Base-by-base conservation (phyloP, 345 rosid species). In the Sonneratia caseolaris region DNA sequence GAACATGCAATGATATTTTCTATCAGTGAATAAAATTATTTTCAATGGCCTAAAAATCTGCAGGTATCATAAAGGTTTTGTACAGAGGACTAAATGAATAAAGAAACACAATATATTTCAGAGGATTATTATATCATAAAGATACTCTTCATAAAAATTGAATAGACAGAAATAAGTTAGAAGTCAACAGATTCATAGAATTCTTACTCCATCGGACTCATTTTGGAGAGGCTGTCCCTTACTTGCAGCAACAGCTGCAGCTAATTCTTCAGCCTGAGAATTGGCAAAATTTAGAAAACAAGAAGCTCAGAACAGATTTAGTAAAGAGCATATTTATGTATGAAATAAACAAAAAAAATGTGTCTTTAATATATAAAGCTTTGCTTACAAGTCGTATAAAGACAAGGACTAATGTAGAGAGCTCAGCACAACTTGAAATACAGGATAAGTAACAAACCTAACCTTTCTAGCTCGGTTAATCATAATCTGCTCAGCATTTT, bases 401-500 rank as follows among this genome's bases (percentile, higher is more conserved):
- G 35, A 49, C 10, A 36, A 56, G 35, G 36, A 37, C 68, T 10
- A 71, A 35, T 19, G 53, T 19, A 53, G 59, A 15, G 15, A 19
- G n/a, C 59, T 19, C 19, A 18, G 59, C 0, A 7, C 15, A 40
- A 19, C 45, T 66, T 21, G 64, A 70, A n/a, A 53, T 69, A 5
- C 11, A 45, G 55, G 59, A 53, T 24, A 73, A 16, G 18, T 37
- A 73, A 27, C 16, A 11, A 51, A 3, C 57, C 51, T 43, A 78
- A 96, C 99, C 97, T 91, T 96, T 21, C 83, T 82, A 21, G 98
- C 97, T 70, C 90, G 91, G 81, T 88, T 96, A 57, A 89, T 79
- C 87, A 87, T 88, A 67, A 96, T 96, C 71, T 79, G 98, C 76
- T 91, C 97, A 40, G 95, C 93, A 83, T 92, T 96, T 78, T 92